Conservation (phyloP, 2,329 filamentous ascomycete species). For the Colletotrichum sp. region DNA sequence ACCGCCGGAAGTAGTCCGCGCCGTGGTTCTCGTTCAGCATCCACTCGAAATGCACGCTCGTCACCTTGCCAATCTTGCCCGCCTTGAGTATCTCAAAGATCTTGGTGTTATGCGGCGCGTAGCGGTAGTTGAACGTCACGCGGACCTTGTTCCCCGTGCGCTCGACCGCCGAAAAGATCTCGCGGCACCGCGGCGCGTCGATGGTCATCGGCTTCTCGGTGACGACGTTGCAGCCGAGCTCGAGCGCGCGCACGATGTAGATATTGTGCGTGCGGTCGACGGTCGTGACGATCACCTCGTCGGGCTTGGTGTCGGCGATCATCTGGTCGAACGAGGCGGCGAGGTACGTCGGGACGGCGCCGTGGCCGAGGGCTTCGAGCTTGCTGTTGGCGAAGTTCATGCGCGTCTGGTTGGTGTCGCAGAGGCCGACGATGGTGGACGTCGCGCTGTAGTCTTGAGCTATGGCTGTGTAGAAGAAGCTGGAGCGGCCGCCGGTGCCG, state of each 20-base stretch:
- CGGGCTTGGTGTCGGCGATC: conserved; percentile 59
- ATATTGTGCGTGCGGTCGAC: conserved; percentile 66
- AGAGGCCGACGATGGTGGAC: conserved; percentile 58
- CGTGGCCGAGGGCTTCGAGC: conserved; percentile 50
- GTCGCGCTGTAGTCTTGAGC: conserved; percentile 55
- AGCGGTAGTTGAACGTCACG: conserved; percentile 57
- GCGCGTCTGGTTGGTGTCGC: conserved; percentile 65
- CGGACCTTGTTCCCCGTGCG: conserved; percentile 46
- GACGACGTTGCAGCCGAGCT: conserved; percentile 52
- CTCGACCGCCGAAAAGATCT: conserved; percentile 60
- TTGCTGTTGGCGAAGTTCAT: conserved; percentile 60
- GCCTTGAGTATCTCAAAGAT: conserved; percentile 47
- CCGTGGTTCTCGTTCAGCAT: conserved; percentile 54
- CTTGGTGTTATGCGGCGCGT: conserved; percentile 57
- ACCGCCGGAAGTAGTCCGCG: conserved; percentile 54
- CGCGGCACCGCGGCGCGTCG: conserved; percentile 53
- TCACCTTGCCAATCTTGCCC: conserved; percentile 49
- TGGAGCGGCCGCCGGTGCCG: conserved; percentile 64
- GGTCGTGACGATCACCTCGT: conserved; percentile 67
- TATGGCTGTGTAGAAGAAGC: conserved; percentile 66
- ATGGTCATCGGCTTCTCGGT: conserved; percentile 60
- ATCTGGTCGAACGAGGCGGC: conserved; percentile 62
- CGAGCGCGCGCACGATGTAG: conserved; percentile 64
- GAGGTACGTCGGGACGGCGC: conserved; percentile 56
- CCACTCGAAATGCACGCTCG: conserved; percentile 55